Conservation (phyloP, 352 stramenopile genomes). For the Pythium grandisporangium region DNA sequence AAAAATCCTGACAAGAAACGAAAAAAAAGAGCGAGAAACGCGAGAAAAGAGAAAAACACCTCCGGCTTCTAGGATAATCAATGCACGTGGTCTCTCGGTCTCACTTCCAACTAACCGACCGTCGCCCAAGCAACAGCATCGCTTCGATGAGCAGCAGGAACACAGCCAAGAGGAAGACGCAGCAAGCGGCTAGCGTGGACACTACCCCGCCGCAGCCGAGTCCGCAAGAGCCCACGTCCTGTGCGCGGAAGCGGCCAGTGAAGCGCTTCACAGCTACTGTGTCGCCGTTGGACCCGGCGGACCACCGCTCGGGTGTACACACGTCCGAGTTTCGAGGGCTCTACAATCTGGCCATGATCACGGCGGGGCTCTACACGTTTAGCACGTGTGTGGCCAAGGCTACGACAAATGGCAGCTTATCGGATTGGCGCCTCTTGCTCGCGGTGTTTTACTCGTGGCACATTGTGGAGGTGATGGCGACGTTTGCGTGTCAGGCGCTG, state of each 20-base stretch:
- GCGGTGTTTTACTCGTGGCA: constrained; percentile 68
- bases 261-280: constrained; percentile 56
- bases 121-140: too few relatives aligned
- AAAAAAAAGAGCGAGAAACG: too few relatives aligned
- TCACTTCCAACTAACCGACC: too few relatives aligned
- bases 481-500: constrained; percentile 48
- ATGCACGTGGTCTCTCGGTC: too few relatives aligned
- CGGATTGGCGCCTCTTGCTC: constrained; percentile 40
- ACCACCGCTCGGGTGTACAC: constrained; percentile 57
- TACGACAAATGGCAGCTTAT: constrained; percentile 37
- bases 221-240: too few relatives aligned
- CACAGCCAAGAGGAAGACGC: too few relatives aligned
- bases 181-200: too few relatives aligned
- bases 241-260: constrained; percentile 11
- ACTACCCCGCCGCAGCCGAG: too few relatives aligned
- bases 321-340: constrained; percentile 67
- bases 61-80: too few relatives aligned
- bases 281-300: constrained; percentile 57
- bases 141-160: too few relatives aligned
- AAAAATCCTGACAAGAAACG: too few relatives aligned
- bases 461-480: constrained; percentile 60
- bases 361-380: constrained; percentile 50
- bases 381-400: constrained; percentile 47
- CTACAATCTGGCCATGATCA: constrained; percentile 71
- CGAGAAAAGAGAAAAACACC: too few relatives aligned